phyloP scores from a whole-genome alignment of 2,329 filamentous ascomycete genomes.

The Orbilia javanica region DNA sequence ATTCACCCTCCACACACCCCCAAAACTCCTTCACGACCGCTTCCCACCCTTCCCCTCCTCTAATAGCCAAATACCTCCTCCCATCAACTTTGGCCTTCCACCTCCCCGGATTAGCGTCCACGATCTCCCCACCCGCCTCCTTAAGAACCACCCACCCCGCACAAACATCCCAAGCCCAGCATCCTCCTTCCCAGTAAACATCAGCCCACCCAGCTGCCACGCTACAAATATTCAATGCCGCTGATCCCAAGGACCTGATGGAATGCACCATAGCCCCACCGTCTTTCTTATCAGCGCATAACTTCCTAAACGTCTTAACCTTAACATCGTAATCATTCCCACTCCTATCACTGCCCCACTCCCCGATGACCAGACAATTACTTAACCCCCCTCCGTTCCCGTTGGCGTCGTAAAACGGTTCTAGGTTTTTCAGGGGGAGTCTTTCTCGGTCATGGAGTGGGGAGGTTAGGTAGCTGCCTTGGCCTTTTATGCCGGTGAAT shows the following conservation, averaged over 20 bases:
- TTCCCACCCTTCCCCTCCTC: constrained; percentile 66
- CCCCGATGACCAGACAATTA: constrained; percentile 71
- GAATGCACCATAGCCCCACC: constrained; percentile 75
- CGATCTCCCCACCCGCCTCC: constrained; percentile 73
- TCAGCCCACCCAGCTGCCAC: constrained; percentile 73
- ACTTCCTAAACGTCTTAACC: constrained; percentile 69
- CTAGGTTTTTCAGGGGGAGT: constrained; percentile 64
- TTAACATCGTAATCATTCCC: constrained; percentile 73
- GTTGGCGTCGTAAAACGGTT: constrained; percentile 65
- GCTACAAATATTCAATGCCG: constrained; percentile 73
- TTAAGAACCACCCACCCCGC: constrained; percentile 74
- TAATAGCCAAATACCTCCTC: constrained; percentile 70
- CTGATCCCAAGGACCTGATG: constrained; percentile 71
- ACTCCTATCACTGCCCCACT: constrained; percentile 73
- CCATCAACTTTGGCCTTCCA: constrained; percentile 72
- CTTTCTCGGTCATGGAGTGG: constrained; percentile 34
- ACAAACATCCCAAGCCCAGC: constrained; percentile 77
- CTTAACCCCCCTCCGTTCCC: constrained; percentile 66
- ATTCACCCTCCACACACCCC: constrained; percentile 66
- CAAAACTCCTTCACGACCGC: constrained; percentile 69
- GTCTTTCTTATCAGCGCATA: constrained; percentile 68
- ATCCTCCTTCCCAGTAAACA: constrained; percentile 76
- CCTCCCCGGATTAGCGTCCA: constrained; percentile 72
- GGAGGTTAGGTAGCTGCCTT: constrained; percentile 68
- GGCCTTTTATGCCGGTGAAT: constrained; percentile 71